Base-by-base conservation (phyloP, 2,329 filamentous ascomycete genomes). In the Coniosporium tulheliwenetii region DNA sequence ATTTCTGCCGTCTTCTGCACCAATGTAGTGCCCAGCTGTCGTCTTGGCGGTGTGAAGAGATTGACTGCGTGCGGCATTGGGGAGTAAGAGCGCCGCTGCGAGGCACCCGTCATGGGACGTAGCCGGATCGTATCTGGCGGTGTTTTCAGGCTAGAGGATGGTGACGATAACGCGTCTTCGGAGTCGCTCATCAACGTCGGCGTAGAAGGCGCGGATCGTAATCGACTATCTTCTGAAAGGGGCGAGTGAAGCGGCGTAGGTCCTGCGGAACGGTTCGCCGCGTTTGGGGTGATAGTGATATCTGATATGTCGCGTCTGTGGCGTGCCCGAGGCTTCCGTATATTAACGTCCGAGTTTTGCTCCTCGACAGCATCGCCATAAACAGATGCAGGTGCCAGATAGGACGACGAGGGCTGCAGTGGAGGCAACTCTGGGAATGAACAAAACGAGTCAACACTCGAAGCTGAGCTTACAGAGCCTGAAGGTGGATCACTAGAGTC, bases 1-100 rank as follows among this genome's bases (percentile, higher is more conserved):
- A 91, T 70, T 39, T 83, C 77, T 46, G 75, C 78, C 0, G 85
- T 86, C 60, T 84, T 87, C 42, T 79, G 74, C 19, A 93, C 71
- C 29, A 93, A 72, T 2, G 7, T 7, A 26, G 19, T 26, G 19
- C 19, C 19, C 19, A 26, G 19, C 19, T 26, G 19, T 26, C 19
- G 19, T 26, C 19, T 26, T 26, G 19, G 19, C 19, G 19, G 19
- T 26, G 19, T 26, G 19, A 26, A 26, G 4, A 26, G 19, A 7
- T 26, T 26, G 3, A 26, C 19, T 7, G 19, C 19, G 19, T 26
- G 19, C 19, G 19, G 19, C 19, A 26, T 26, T 7, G 19, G 19
- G 19, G 19, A 26, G 7, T 26, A 26, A 7, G 19, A 26, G 19
- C 19, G 19, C 19, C 19, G 19, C 7, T 26, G 19, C 19, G 19